Evolutionary conservation across 305 asterid genomes (phyloP), one percentile per base, ranked within the genome.

Genomic region (Coffea humblotiana): DNA sequence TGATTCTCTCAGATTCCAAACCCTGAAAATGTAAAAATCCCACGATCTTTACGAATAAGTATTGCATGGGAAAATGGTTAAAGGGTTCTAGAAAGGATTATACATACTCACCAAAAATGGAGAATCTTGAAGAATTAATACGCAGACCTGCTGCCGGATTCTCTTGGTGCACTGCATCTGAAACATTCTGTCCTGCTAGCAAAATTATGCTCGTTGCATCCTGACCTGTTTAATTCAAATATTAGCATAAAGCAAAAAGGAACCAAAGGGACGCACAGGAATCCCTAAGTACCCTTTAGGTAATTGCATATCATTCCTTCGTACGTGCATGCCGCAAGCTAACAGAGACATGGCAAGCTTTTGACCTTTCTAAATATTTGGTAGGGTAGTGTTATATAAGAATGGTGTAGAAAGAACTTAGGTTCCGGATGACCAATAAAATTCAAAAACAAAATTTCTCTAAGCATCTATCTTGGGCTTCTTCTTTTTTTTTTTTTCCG

Each of bases 141-240:
- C 7, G 90, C 72, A 67, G 91, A 86, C 86, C 88, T 88, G 96
- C 88, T 85, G 78, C 91, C 85, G 65, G 90, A 83, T 79, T 96
- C 98, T 86, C 96, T 91, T 1, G 99, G 98, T 72, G 98, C 99
- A 81, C 87, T 96, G 99, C 99, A 96, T 91, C 94, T 87, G 92
- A 88, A 96, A 85, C 99, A 96, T 83, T 96, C 98, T 91, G 91
- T 92, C 88, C 99, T 87, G 84, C 96, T 96, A 0, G 99, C 99
- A 71, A 94, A 96, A 91, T 96, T 96, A 84, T 96, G 99, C 85
- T 90, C 99, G 52, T 94, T 94, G 93, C 99, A 96, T 54, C 92
- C 98, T 69, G 87, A 69, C 89, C 99, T 95, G 92, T 85, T 49
- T 25, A 69, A 71, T 64, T 32, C 37, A 56, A 75, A 29, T n/a